Base-by-base conservation (phyloP, 352 stramenopile species). In the Pythium apleroticum region DNA sequence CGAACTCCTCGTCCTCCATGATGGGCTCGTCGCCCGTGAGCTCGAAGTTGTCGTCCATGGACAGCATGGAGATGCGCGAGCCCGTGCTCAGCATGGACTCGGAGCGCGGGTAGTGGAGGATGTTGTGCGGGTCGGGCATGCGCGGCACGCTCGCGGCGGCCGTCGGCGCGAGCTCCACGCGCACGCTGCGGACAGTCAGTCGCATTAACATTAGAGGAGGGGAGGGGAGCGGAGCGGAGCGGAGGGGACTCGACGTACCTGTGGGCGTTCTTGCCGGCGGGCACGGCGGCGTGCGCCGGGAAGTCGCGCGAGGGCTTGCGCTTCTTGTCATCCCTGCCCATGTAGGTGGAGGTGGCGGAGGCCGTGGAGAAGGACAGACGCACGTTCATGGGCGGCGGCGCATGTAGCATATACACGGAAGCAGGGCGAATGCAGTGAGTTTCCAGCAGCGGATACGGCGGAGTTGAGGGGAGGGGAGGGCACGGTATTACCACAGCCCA, bases 271-370 rank as follows among this genome's bases (percentile, higher is more conserved):
- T 94, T 94, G 56, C 77, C 80, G 24, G 82, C 55, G 3, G 83
- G 86, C 59, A 90, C 73, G 39, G 88, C 65, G n/a, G 83, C 80
- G 54, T 92, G 79, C 19, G 74, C 82, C 15, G 86, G 86, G 65
- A 94, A 91, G 61, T 91, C 84, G 50, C 75, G 68, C 60, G 86
- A 94, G 3, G 86, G 83, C 71, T 94, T 94, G 60, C 86, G 83
- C 80, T 93, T 93, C 77, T 90, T 90, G 75, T 90, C 81, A 62
- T 89, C 79, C 27, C 83, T 88, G 63, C 52, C 46, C 55, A 56
- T 49, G 35, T 59, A 63, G 10, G 53, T n/a, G 17, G 61, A 35
- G 1, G 61, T 52, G 52, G 39, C 60, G n/a, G 52, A 58, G 22
- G 61, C 61, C 61, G 61, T 58, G 22, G 30, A 28, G 52, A 54